A percentile compares a stretch with the other conserved stretches of the same genome.
phyloP scores from a whole-genome alignment of 2,329 filamentous ascomycete species.

The Fusarium torulosum region DNA sequence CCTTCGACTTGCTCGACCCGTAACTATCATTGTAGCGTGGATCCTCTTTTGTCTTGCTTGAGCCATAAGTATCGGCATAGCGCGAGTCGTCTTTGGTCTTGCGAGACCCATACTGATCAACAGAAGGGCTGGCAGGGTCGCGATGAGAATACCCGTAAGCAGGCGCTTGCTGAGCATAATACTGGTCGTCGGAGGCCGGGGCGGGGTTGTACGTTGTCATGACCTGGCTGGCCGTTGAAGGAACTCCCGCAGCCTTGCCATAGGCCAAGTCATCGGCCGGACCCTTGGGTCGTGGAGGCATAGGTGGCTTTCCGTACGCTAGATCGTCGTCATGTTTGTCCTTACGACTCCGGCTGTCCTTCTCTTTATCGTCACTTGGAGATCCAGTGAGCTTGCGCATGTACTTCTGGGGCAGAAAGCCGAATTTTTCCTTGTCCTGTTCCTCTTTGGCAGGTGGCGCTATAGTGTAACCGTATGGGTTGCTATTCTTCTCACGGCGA shows the following conservation, averaged over 20 bases:
- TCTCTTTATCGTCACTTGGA: slow-evolving; percentile 47
- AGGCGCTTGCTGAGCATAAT: slow-evolving; percentile 30
- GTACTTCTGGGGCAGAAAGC: slow-evolving; percentile 64
- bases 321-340: slow-evolving; percentile 60
- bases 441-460: slow-evolving; percentile 38
- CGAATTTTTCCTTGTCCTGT: slow-evolving; percentile 58
- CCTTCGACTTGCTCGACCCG: slow-evolving; percentile 37
- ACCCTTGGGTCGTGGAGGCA: slow-evolving; percentile 43
- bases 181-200: slow-evolving; percentile 18
- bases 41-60: slow-evolving; percentile 46
- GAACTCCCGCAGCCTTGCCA: slow-evolving; percentile 40
- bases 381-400: slow-evolving; percentile 53
- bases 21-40: slow-evolving; percentile 52
- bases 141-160: slow-evolving; percentile 31
- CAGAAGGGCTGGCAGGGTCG: slow-evolving; percentile 35
- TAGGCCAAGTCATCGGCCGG: slow-evolving; percentile 45
- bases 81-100: slow-evolving; percentile 42
- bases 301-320: slow-evolving; percentile 61
- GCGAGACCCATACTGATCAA: slow-evolving; percentile 38
- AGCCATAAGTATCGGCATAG: slow-evolving; percentile 54
- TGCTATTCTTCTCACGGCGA: slow-evolving; percentile 47
- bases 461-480: slow-evolving; percentile 33
- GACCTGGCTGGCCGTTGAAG: slow-evolving; percentile 41
- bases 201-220: slow-evolving; percentile 47
- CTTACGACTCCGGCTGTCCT: slow-evolving; percentile 54